Base-by-base conservation (phyloP, 2,329 filamentous ascomycete species). In the Trichophyton rubrum region DNA sequence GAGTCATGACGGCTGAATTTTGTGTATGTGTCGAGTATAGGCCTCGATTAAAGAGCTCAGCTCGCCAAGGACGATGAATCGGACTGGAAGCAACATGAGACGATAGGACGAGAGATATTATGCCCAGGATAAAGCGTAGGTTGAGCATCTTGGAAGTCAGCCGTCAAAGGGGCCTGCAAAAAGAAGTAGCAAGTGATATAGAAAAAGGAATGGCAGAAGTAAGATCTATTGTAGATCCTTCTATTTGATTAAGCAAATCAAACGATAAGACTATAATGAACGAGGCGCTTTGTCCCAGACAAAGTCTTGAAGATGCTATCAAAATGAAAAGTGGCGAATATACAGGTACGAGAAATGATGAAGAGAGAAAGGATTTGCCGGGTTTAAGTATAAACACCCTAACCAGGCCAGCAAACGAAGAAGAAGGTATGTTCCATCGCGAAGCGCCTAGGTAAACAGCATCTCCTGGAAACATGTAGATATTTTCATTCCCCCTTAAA, bases 1-100 rank as follows among this genome's bases (percentile, higher is more conserved):
- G 49, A 1, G 62, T 63, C 56, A 63, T 35, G 9, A 63, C 53
- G 22, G 58, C 56, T 24, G 56, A 45, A 13, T 61, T 30, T 15
- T 33, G 56, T 6, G 40, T 41, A 13, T 56, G 38, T 15, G 17
- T 45, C 11, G 59, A 33, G 22, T 40, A 57, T 41, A 55, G 1
- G 49, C 13, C 49, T 20, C 49, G 24, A 11, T 17, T 35, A 27
- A 35, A 24, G 20, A 43, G 55, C 7, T 40, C 38, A 22, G 56
- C 45, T 22, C 20, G 43, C 17, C 59, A 56, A 4, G 30, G 3
- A n/a, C 56, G 61, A 56, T 59, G 35, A 13, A 60, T 62, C 15
- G 61, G 61, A 59, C 33, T 60, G 30, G 41, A 58, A 35, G 22
- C 22, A 9, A 58, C 41, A 9, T 22, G 35, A 3, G 61, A 38